These are phyloP conservation scores for Chrysosphaeria jannelii DNA, from an alignment of 2,329 filamentous ascomycete species.

Conservation along the genomic window DNA sequence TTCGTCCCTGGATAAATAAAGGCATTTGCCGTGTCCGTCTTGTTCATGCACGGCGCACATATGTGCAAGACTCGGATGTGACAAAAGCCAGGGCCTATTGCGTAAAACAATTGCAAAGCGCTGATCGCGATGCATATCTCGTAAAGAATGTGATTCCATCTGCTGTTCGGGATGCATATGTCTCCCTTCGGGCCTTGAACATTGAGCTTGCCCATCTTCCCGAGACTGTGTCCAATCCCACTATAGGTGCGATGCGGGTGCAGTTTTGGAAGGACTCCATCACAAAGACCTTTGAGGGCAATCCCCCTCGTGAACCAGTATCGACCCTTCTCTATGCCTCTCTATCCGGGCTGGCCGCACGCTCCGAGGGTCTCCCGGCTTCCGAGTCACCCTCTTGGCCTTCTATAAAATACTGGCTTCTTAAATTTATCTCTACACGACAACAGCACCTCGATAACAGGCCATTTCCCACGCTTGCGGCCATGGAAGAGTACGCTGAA, in stretches of 20 bases:
- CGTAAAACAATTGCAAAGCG: constrained; percentile 20
- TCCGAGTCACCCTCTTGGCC: constrained; percentile 9
- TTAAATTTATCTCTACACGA: constrained; percentile 49
- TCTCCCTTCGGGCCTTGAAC: constrained; percentile 76
- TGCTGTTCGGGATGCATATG: constrained; percentile 50
- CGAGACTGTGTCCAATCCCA: constrained; percentile 66
- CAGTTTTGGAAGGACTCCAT: constrained; percentile 87
- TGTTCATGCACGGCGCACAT: constrained; percentile 12
- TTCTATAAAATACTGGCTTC: constrained; percentile 42
- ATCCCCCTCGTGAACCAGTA: constrained; percentile 70
- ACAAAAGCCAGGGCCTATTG: constrained; percentile 23
- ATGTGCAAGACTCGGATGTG: constrained; percentile 20
- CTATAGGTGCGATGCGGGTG: constrained; percentile 63
- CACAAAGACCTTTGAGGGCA: constrained; percentile 37
- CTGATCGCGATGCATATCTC: constrained; percentile 68
- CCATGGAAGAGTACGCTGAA: constrained; percentile 70
- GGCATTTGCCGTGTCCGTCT: too few species aligned
- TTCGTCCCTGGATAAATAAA: too few species aligned
- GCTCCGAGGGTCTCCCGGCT: too few species aligned
- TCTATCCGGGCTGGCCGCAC: constrained; percentile 26
- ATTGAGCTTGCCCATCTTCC: constrained; percentile 73
- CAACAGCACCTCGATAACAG: constrained; percentile 62
- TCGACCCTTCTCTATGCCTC: constrained; percentile 55
- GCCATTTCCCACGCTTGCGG: constrained; percentile 42
- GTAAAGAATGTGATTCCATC: constrained; percentile 60